phyloP scores from a whole-genome alignment of 2,329 filamentous ascomycete species.

The Teratosphaeria destructans region DNA sequence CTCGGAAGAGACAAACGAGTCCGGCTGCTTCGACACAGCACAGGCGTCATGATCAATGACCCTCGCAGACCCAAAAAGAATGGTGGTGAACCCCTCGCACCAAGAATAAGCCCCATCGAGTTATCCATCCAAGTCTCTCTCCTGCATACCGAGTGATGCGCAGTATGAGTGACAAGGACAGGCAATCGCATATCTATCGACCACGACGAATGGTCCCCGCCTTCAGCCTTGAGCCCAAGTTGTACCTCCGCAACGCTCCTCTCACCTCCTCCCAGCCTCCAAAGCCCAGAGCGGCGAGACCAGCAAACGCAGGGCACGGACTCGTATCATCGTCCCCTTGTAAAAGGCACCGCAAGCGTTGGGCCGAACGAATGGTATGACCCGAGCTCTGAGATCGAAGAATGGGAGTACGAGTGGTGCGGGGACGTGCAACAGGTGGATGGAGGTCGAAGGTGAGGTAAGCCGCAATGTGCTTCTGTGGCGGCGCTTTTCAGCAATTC shows the following conservation, averaged over 20 bases:
- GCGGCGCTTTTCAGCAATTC: slow-evolving; percentile 94
- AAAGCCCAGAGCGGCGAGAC: slow-evolving; percentile 24
- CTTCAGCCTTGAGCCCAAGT: slow-evolving; percentile 37
- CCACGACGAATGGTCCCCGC: slow-evolving; percentile 76
- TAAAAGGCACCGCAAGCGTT: slow-evolving; percentile 11
- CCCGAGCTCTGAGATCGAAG: slow-evolving; percentile 24
- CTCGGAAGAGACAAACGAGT: slow-evolving; percentile 32
- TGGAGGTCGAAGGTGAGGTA: slow-evolving; percentile 51
- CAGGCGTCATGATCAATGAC: slow-evolving; percentile 14
- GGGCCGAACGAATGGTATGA: slow-evolving; percentile 36
- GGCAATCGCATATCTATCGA: slow-evolving; percentile 98
- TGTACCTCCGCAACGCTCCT: slow-evolving; percentile 26
- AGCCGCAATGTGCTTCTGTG: slow-evolving; percentile 92
- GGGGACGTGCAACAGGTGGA: slow-evolving; percentile 35
- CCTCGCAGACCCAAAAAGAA: slow-evolving; percentile 32
- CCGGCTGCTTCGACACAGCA: slow-evolving; percentile 62
- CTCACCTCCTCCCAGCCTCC: slow-evolving; percentile 25
- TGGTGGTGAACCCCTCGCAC: slow-evolving; percentile 67
- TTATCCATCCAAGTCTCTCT: slow-evolving; percentile 51
- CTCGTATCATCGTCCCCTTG: slow-evolving; percentile 76
- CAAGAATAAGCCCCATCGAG: slow-evolving; percentile 99
- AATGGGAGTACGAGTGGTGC: slow-evolving; percentile 42
- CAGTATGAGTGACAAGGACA: slow-evolving; percentile 5
- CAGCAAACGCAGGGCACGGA: slow-evolving; percentile 44
- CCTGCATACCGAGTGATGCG: slow-evolving; percentile 14